These are phyloP conservation scores for Apiotrichum laibachii DNA, from an alignment of 1,284 basidiomycete genomes.

Conservation along the genomic window DNA sequence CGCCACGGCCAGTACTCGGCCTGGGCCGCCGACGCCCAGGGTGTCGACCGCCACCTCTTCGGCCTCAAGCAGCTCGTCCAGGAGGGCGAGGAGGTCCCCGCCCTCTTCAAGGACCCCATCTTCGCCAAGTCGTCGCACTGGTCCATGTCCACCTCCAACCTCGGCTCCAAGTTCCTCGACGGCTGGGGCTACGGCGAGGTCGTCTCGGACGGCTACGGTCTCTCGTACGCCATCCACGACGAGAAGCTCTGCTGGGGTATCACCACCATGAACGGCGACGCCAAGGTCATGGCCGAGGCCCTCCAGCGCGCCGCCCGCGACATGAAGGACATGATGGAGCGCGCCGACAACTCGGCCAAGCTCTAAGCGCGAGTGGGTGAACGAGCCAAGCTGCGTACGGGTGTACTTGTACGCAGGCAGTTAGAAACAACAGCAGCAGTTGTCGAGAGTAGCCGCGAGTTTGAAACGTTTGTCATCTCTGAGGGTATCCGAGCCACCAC, in stretches of 20 bases:
- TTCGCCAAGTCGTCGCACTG: slow-evolving; percentile 75
- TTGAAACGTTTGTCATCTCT: too few relatives aligned
- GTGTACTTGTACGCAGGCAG: background rate
- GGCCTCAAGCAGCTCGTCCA: slow-evolving; percentile 81
- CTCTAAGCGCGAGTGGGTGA: slow-evolving; percentile 12
- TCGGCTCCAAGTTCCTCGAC: slow-evolving; percentile 78
- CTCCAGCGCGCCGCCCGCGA: slow-evolving; percentile 77
- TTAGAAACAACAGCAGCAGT: background rate
- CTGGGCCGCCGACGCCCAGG: slow-evolving; percentile 90
- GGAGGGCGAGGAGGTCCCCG: slow-evolving; percentile 72
- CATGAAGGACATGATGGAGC: slow-evolving; percentile 69
- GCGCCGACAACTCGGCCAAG: slow-evolving; percentile 53
- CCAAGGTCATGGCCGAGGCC: slow-evolving; percentile 63
- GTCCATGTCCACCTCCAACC: slow-evolving; percentile 88
- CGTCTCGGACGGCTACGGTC: slow-evolving; percentile 86
- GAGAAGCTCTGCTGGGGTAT: slow-evolving; percentile 88
- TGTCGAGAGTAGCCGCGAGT: background rate
- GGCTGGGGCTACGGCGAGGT: slow-evolving; percentile 99
- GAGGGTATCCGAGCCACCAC: too few relatives aligned
- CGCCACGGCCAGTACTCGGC: slow-evolving; percentile 83
- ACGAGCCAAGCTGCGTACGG: background rate
- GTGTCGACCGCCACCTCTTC: slow-evolving; percentile 93
- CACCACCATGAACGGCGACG: slow-evolving; percentile 71
- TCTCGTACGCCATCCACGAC: slow-evolving; percentile 88
- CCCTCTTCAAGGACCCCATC: slow-evolving; percentile 73